Evolutionary conservation across 2,329 filamentous ascomycete species (phyloP), one percentile per base, ranked within the genome.

Genomic region (Pestalotiopsis sp.): DNA sequence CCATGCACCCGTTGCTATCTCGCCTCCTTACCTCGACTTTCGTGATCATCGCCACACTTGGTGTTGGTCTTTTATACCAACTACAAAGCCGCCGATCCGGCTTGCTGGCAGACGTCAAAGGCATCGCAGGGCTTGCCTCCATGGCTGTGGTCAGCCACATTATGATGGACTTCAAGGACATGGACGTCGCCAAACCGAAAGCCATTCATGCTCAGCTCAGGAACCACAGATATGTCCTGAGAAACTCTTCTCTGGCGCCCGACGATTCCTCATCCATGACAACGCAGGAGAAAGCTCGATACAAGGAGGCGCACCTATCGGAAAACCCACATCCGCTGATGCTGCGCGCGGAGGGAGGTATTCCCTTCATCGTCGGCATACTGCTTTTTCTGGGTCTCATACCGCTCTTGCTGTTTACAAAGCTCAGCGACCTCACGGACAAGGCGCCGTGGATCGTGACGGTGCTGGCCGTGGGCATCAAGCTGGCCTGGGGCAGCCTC

Each of bases 91-190:
- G 92, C 25, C 88, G 87, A 52, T 92, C 90, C 3, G 92, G 92
- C 0, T 82, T 94, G 17, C 78, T 89, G 3, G 87, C 88, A 5
- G 90, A 93, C 75, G 91, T 92, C 6, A 90, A 89, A 72, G 92
- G 92, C 5, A 92, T 94, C 65, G 91, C 91, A 1, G 92, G 92
- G 1, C 84, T 93, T 49, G 92, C 92, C 5, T 89, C 91, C 68
- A 93, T 94, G 91, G 91, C 92, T 11, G 91, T 92, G 2, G 88
- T 88, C 70, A 90, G 87, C 71, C 91, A 93, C 72, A 92, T 93
- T 76, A 81, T 93, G 71, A 90, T 89, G 79, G 92, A 94, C 75
- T 93, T 94, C 75, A 89, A 89, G 71, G 90, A 90, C 68, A 87
- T 92, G 80, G 92, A 94, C 75, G 87, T 88, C 1, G 90, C 88